These are phyloP conservation scores for Psophocarpus tetragonolobus DNA, from an alignment of 306 rosid species.

Conservation along the genomic window DNA sequence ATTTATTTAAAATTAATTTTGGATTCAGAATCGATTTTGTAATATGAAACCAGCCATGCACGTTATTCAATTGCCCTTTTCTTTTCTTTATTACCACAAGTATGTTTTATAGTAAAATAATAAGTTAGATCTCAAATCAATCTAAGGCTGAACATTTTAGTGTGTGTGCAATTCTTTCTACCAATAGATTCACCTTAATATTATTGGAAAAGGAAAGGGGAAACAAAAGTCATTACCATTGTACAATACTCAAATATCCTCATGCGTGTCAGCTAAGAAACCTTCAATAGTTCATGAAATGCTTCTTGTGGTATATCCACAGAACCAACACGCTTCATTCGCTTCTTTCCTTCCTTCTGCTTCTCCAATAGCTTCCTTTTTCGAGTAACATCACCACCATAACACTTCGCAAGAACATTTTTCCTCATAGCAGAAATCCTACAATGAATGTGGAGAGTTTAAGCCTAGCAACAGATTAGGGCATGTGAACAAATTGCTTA, in stretches of 20 bases:
- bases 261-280: constrained; percentile 48
- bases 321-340: constrained; percentile 96
- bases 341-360: constrained; percentile 97
- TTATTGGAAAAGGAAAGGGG: background rate
- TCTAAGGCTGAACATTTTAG: background rate
- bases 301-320: constrained; percentile 98
- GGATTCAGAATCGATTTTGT: no score
- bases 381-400: constrained; percentile 87
- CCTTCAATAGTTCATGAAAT: constrained; percentile 83
- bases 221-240: constrained; percentile 30
- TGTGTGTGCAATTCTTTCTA: background rate
- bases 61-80: background rate
- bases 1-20: no score
- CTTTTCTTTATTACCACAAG: background rate
- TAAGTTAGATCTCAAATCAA: background rate
- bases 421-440: constrained; percentile 90
- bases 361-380: constrained; percentile 92
- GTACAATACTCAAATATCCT: constrained; percentile 1
- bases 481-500: constrained; percentile 9
- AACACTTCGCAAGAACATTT: constrained; percentile 93
- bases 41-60: no score
- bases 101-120: background rate
- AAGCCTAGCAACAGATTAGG: background rate
- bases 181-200: background rate
- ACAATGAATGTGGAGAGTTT: constrained; percentile 31